A percentile compares a stretch with the other conserved stretches of the same genome.
These are phyloP conservation scores for Phaeosphaeria sp. DNA, from an alignment of 2,329 filamentous ascomycete genomes.

Conservation along the genomic window DNA sequence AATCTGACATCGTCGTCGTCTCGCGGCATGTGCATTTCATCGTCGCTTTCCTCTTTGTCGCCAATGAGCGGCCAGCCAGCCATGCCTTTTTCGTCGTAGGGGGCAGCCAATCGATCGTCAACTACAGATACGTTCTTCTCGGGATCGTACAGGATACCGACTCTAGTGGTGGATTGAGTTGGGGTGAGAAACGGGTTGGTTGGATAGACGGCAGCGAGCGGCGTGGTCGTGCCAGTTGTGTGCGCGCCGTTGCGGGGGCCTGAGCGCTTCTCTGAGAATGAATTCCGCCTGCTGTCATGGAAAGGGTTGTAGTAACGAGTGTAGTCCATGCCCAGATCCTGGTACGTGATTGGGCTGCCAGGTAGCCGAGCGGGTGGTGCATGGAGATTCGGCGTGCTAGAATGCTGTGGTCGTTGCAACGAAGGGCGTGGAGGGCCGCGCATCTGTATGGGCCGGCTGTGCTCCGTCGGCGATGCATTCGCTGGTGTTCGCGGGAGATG, in stretches of 20 bases:
- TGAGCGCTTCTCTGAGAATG: conserved; percentile 20
- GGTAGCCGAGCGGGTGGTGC: conserved; percentile 13
- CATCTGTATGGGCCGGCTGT: conserved; percentile 7
- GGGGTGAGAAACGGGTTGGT: conserved; percentile 39
- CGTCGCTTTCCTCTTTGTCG: conserved; percentile 60
- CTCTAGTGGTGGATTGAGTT: conserved; percentile 33
- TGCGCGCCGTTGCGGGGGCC: conserved; percentile 9
- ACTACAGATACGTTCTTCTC: conserved; percentile 49
- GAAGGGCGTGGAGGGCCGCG: conserved; percentile 21
- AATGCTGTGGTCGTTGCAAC: conserved; percentile 13
- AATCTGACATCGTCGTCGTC: conserved; percentile 56
- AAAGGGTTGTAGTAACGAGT: conserved; percentile 47
- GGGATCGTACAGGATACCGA: conserved; percentile 26
- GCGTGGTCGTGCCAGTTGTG: conserved; percentile 20
- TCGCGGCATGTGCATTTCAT: conserved; percentile 61
- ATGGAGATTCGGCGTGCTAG: conserved; percentile 26
- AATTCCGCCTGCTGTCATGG: conserved; percentile 33
- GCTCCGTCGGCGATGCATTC: not conserved
- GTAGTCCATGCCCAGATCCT: conserved; percentile 43
- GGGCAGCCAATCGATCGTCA: conserved; percentile 56
- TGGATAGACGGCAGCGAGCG: conserved; percentile 13
- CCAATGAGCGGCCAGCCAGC: conserved; percentile 55
- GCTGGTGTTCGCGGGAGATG: conserved; percentile 3
- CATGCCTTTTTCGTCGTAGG: conserved; percentile 51
- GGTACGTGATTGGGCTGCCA: conserved; percentile 31